Base-by-base conservation (phyloP, 2,329 filamentous ascomycete genomes). In the Pseudogymnoascus sp. region DNA sequence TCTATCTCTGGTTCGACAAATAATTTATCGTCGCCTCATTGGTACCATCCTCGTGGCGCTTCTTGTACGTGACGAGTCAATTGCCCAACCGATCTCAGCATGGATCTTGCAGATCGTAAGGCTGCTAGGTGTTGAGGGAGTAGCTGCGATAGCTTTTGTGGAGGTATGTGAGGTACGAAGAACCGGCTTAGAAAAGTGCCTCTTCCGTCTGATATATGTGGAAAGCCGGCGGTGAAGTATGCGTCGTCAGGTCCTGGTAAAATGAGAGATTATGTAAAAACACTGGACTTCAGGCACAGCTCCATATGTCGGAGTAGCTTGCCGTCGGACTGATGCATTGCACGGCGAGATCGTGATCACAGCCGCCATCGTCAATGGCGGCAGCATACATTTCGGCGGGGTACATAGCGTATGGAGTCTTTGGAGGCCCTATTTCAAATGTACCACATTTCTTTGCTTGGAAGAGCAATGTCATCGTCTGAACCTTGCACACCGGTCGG, bases 321-420 rank as follows among this genome's bases (percentile, higher is more conserved):
- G 28, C 47, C 28, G 47, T 20, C 47, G 47, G 47, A 35, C 28
- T 53, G 47, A 14, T 53, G 47, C 47, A 53, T 53, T 53, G n/a
- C 47, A 53, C 47, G 47, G 47, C 47, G 47, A 53, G 47, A 53
- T 53, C 47, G 47, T 53, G 47, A 35, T 53, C 28, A 53, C 47
- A 53, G 47, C 47, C 47, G 47, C 47, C 47, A 53, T 53, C 47
- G 47, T 53, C 28, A 53, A 53, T 53, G 47, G 47, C 47, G 47
- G 47, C 47, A 53, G 33, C 28, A 53, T 35, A 53, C 47, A 53
- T 53, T 6, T 20, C 47, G 47, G 47, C 47, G 47, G 28, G 47
- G 47, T 53, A 53, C 47, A 53, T 53, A 14, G 28, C 47, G 9
- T 53, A 14, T 53, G 28, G 33, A 53, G 28, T n/a, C 28, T 53